These are phyloP conservation scores for Skeletonema costatum DNA, from an alignment of 108 stramenopile genomes.

Conservation along the genomic window DNA sequence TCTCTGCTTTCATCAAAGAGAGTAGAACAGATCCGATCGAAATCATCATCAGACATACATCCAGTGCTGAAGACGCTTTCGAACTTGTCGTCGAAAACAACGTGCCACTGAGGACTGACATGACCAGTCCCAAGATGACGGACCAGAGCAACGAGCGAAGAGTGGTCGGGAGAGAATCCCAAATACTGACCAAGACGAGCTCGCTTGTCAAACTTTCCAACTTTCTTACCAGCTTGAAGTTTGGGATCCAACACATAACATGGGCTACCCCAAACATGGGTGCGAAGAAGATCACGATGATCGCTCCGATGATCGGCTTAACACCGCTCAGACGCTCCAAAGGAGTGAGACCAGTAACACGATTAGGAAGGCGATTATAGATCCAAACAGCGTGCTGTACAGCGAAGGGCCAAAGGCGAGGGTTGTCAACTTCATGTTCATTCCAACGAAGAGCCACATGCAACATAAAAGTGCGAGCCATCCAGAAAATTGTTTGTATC, in stretches of 20 bases:
- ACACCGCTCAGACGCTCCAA: neutral
- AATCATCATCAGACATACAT: neutral
- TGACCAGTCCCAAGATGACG: constrained; percentile 33
- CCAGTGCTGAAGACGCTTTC: constrained; percentile 11
- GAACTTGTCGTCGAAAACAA: constrained; percentile 56
- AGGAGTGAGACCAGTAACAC: constrained; percentile 11
- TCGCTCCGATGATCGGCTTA: neutral
- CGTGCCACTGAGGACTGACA: constrained; percentile 54
- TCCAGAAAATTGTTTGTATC: constrained; percentile 30
- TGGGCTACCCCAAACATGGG: constrained; percentile 44
- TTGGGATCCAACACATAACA: constrained; percentile 42
- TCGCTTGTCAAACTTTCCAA: constrained; percentile 47
- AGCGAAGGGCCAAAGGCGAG: constrained; percentile 54
- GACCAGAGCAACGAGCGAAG: constrained; percentile 20
- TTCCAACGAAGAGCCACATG: constrained; percentile 50
- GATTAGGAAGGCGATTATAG: constrained; percentile 30
- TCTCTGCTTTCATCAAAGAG: neutral
- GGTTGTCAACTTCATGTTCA: neutral
- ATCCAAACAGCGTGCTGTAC: constrained; percentile 44
- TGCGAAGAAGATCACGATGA: neutral
- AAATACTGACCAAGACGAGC: constrained; percentile 36
- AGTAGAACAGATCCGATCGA: neutral
- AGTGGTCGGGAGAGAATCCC: constrained; percentile 33
- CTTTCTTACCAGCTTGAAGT: constrained; percentile 44
- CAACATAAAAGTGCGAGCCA: constrained; percentile 46